Evolutionary conservation across 2,329 filamentous ascomycete species (phyloP).

Genomic region (Colletotrichum shisoi): DNA sequence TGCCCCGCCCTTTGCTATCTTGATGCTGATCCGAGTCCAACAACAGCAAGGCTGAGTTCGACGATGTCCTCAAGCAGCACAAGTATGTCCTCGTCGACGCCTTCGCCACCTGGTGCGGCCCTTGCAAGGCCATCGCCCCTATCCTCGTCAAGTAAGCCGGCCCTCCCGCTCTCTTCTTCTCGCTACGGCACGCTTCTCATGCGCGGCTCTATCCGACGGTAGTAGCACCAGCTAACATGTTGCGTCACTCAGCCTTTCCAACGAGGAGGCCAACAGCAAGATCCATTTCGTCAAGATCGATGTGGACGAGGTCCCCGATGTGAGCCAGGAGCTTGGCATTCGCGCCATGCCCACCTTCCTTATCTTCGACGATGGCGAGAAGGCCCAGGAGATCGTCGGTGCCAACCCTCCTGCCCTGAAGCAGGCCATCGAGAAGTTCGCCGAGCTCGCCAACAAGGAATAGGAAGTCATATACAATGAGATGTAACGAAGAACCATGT

Average conservation of each 20-base stretch:
- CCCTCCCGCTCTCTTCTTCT: constrained; percentile 1
- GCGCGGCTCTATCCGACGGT: neutral
- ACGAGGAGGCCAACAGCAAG: constrained; percentile 61
- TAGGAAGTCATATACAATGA: neutral
- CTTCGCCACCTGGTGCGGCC: constrained; percentile 91
- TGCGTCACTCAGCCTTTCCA: neutral
- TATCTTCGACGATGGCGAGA: constrained; percentile 81
- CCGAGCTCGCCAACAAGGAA: neutral
- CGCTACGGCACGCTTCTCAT: neutral
- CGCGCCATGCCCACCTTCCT: constrained; percentile 94
- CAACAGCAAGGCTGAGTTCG: constrained; percentile 66
- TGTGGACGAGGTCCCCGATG: constrained; percentile 79
- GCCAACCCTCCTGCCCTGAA: constrained; percentile 77
- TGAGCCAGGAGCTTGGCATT: constrained; percentile 79
- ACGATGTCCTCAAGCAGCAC: constrained; percentile 60
- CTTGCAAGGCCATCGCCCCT: constrained; percentile 90
- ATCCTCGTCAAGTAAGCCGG: constrained; percentile 68
- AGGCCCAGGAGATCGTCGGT: constrained; percentile 77
- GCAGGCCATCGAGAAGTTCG: constrained; percentile 49
- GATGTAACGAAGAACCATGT: neutral
- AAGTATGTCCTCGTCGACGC: constrained; percentile 81
- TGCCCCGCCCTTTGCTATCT: neutral
- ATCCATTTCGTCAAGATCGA: constrained; percentile 88
- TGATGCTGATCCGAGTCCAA: neutral
- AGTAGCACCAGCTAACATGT: neutral